A percentile compares a stretch with the other conserved stretches of the same genome.
phyloP scores from a whole-genome alignment of 352 stramenopile species.

The Phytophthora fragariae region DNA sequence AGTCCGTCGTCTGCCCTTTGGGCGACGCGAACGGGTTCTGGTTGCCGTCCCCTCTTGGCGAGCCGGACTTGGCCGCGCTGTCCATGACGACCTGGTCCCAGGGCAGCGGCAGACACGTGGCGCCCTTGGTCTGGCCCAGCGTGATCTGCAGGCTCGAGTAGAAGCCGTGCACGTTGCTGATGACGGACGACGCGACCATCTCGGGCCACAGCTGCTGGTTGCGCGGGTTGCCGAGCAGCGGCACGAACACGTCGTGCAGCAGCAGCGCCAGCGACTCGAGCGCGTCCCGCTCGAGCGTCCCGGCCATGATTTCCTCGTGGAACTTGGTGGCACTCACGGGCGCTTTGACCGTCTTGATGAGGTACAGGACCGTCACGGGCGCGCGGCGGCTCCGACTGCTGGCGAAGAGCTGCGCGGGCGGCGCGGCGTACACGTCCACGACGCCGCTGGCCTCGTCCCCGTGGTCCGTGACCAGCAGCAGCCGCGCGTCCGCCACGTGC shows the following conservation, averaged over 20 bases:
- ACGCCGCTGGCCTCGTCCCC: conserved; percentile 58
- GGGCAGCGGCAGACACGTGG: conserved; percentile 85
- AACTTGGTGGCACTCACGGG: conserved; percentile 65
- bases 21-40: conserved; percentile 6
- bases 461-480: conserved; percentile 80
- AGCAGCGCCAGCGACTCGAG: conserved; percentile 79
- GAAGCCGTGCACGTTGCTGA: conserved; percentile 82
- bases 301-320: conserved; percentile 78
- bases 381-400: conserved; percentile 10
- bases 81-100: conserved; percentile 80
- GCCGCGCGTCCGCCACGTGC: conserved; percentile 60
- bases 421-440: conserved; percentile 72
- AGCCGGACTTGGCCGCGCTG: conserved; percentile 35
- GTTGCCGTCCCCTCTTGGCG: background rate
- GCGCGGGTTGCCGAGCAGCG: conserved; percentile 74
- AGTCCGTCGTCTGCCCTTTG: conserved; percentile 12
- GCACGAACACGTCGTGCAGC: conserved; percentile 80
- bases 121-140: conserved; percentile 82
- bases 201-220: conserved; percentile 87
- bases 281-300: conserved; percentile 76
- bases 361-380: conserved; percentile 71
- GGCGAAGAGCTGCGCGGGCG: conserved; percentile 46
- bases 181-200: conserved; percentile 82
- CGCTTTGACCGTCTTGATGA: conserved; percentile 76
- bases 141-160: conserved; percentile 91